These are phyloP conservation scores for Mycena sp. DNA, from an alignment of 1,284 basidiomycete genomes.

Conservation along the genomic window DNA sequence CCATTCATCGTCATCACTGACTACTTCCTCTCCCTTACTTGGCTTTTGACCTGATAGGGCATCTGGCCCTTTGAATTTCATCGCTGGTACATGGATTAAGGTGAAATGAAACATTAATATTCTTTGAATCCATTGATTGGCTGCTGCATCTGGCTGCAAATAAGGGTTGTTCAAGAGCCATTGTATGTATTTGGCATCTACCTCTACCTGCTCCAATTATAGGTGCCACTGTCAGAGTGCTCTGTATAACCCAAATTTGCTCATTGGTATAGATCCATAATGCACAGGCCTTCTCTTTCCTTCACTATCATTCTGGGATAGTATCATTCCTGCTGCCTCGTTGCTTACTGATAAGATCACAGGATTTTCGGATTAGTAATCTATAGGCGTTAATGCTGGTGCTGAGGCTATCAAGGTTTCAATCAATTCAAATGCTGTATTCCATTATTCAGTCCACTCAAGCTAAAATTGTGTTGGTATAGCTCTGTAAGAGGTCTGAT, in stretches of 20 bases:
- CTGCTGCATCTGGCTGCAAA: too few relatives aligned
- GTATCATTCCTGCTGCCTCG: too few relatives aligned
- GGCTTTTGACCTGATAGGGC: conserved; percentile 43
- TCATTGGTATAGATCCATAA: conserved; percentile 48
- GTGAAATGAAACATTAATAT: too few relatives aligned
- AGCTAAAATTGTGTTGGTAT: conserved; percentile 37
- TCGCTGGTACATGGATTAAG: too few relatives aligned
- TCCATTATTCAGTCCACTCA: conserved; percentile 30
- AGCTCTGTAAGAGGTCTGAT: conserved; percentile 37
- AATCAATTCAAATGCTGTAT: neutral
- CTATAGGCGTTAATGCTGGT: neutral
- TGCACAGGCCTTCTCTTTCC: conserved; percentile 22
- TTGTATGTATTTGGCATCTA: conserved; percentile 45
- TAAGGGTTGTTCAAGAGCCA: neutral
- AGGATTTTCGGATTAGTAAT: too few relatives aligned
- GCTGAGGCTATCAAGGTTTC: neutral
- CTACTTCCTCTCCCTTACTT: conserved; percentile 32
- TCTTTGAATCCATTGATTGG: too few relatives aligned
- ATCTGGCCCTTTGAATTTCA: conserved; percentile 47
- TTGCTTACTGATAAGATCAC: too few relatives aligned
- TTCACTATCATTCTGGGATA: conserved; percentile 31
- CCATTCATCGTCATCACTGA: conserved; percentile 33
- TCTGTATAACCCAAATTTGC: conserved; percentile 47
- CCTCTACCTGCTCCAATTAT: conserved; percentile 47
- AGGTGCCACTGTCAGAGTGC: too few relatives aligned